Conservation (phyloP, 345 rosid genomes). For the Eucalyptus polyanthemos region DNA sequence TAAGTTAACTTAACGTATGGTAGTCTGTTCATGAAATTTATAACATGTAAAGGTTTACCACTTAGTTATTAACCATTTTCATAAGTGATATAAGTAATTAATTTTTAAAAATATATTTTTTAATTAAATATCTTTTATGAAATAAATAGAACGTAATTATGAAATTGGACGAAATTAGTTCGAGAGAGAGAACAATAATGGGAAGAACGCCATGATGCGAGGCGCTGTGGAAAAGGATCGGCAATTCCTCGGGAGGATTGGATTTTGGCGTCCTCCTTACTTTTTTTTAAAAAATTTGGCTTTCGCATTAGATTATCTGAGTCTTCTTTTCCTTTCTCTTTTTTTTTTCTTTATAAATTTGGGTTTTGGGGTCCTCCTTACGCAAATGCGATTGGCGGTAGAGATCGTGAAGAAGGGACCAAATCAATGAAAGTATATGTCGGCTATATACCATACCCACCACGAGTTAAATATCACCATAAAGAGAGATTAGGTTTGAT, state of each 20-base stretch:
- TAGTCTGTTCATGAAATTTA: not conserved
- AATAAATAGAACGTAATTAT: not conserved
- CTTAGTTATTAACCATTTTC: not conserved
- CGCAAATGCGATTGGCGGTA: not conserved
- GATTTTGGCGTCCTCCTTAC: not conserved
- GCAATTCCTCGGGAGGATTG: not conserved
- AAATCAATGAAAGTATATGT: conserved; percentile 8
- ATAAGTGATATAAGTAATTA: not conserved
- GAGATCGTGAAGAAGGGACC: not conserved
- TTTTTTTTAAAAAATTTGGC: too few species aligned
- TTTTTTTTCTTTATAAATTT: too few species aligned
- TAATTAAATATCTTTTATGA: too few species aligned
- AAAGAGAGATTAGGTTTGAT: not conserved
- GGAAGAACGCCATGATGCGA: not conserved
- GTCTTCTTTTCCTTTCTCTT: not conserved
- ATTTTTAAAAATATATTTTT: too few species aligned
- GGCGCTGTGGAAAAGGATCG: not conserved
- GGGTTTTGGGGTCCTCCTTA: not conserved
- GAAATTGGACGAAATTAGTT: not conserved
- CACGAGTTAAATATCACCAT: not conserved
- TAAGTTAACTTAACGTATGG: not conserved
- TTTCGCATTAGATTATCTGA: not conserved
- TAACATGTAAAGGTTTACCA: not conserved
- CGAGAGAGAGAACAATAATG: not conserved
- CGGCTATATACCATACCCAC: conserved; percentile 31